Evolutionary conservation across 306 rosid species (phyloP), one percentile per base, ranked within the genome.

Genomic region (Citrullus amarus): DNA sequence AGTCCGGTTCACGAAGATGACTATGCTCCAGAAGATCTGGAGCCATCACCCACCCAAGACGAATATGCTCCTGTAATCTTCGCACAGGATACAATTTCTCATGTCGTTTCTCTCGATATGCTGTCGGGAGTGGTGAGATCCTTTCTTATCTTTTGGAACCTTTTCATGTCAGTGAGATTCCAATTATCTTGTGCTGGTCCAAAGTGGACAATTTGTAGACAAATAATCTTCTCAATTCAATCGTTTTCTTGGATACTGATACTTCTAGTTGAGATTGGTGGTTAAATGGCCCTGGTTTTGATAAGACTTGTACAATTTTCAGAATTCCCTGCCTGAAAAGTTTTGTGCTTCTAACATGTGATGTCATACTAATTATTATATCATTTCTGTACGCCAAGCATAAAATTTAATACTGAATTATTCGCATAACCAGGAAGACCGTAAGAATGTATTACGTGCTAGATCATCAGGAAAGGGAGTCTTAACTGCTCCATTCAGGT

Each of bases 11-110:
- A 89, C 20, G 81, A 88, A 85, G 93, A 90, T 63, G 96, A 92
- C 28, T 86, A 86, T 79, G 87, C 86, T 25, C 89, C 91, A 15
- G 99, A 91, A 79, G 87, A 84, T 62, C 80, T 86, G 90, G 93
- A 90, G 83, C 92, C 92, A 71, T 87, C 97, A 58, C 93, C 93
- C 16, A 65, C 85, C 70, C 89, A 87, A 79, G 96, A 89, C 74
- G 99, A 95, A 92, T 95, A 95, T 84, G 99, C 98, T 84, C 99
- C 99, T 30, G 97, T 92, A 81, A 92, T 95, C 86, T 92, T 95
- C 83, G 97, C 99, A 8, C 99, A 95, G 85, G 99, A 95, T 79
- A 95, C 96, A 50, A 84, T 95, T 86, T 83, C 93, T 39, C 97
- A 92, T n/a, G 90, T 95, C 71, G 90, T 95, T 78, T 95, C 99